These are phyloP conservation scores for Phyllosticta paracitricarpa DNA, from an alignment of 2,329 filamentous ascomycete genomes.

Conservation along the genomic window DNA sequence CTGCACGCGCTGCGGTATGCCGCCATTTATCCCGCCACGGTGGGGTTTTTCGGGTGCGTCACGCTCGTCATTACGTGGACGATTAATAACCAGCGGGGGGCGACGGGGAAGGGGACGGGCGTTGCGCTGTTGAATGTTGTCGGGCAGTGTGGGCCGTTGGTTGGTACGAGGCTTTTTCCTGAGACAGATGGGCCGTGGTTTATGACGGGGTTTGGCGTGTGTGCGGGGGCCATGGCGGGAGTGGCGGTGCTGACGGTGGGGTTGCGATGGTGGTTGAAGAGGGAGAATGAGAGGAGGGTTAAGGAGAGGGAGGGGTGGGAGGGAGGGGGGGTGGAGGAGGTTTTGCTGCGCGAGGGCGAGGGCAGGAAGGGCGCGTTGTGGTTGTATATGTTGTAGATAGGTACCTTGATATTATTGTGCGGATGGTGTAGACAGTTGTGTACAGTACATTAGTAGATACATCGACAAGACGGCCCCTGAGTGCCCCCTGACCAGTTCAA, in stretches of 20 bases:
- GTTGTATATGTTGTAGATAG: background rate
- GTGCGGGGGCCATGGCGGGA: constrained; percentile 40
- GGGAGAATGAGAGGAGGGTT: constrained; percentile 20
- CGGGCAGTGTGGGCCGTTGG: constrained; percentile 65
- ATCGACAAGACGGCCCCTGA: background rate
- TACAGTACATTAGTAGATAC: background rate
- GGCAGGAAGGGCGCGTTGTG: background rate
- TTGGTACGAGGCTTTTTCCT: constrained; percentile 47
- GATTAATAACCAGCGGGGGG: constrained; percentile 70
- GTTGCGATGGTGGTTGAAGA: constrained; percentile 32
- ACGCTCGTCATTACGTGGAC: constrained; percentile 81
- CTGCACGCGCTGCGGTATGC: constrained; percentile 63
- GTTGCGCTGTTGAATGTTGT: constrained; percentile 74
- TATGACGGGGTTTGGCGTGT: constrained; percentile 40
- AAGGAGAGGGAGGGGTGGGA: background rate
- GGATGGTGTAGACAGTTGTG: background rate
- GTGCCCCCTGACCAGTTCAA: background rate
- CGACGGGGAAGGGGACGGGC: constrained; percentile 60
- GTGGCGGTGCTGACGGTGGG: constrained; percentile 34
- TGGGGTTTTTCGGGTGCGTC: constrained; percentile 78
- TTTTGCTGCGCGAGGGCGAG: background rate
- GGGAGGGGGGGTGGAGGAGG: background rate
- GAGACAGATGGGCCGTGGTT: constrained; percentile 40
- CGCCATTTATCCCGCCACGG: constrained; percentile 66
- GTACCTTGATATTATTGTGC: background rate